Conservation (phyloP, 2,329 filamentous ascomycete species). For the Calonectria multiphialidica region DNA sequence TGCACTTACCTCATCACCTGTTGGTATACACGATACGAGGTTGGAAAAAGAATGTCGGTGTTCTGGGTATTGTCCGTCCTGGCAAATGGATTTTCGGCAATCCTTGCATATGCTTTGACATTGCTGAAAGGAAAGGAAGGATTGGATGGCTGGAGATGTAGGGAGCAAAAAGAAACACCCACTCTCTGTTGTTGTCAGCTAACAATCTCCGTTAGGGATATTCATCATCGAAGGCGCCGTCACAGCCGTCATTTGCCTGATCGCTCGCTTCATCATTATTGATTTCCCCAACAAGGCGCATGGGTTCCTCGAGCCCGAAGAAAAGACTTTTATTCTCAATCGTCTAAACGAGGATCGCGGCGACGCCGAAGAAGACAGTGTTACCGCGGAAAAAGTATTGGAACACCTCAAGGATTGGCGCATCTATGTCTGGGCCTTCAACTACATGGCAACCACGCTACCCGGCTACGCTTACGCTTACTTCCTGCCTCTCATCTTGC, state of each 20-base stretch:
- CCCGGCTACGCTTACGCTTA: slow-evolving; percentile 21
- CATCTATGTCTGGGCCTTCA: slow-evolving; percentile 22
- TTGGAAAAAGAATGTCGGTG: slow-evolving; percentile 3
- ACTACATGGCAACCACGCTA: slow-evolving; percentile 18
- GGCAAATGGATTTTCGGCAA: slow-evolving; percentile 1
- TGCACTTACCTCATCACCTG: slow-evolving; percentile 18
- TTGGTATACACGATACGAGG: slow-evolving; percentile 18
- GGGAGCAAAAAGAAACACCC: not conserved
- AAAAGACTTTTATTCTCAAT: slow-evolving; percentile 10
- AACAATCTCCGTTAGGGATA: slow-evolving; percentile 4
- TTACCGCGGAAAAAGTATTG: not conserved
- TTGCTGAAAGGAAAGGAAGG: slow-evolving; percentile 7
- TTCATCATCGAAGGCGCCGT: slow-evolving; percentile 26
- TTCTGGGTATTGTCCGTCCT: slow-evolving; percentile 15
- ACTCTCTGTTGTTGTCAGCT: not conserved
- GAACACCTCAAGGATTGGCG: slow-evolving; percentile 20
- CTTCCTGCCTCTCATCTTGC: slow-evolving; percentile 22
- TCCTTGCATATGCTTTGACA: slow-evolving; percentile 20
- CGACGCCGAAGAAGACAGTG: slow-evolving; percentile 13
- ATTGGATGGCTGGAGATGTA: slow-evolving; percentile 20
- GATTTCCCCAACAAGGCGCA: slow-evolving; percentile 22
- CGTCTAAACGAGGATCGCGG: slow-evolving; percentile 21
- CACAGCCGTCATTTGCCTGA: slow-evolving; percentile 10
- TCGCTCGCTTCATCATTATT: slow-evolving; percentile 13
- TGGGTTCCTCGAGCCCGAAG: slow-evolving; percentile 10